Evolutionary conservation across 208 protist genomes (phyloP).

Genomic region (Wallacemonas sp.): DNA sequence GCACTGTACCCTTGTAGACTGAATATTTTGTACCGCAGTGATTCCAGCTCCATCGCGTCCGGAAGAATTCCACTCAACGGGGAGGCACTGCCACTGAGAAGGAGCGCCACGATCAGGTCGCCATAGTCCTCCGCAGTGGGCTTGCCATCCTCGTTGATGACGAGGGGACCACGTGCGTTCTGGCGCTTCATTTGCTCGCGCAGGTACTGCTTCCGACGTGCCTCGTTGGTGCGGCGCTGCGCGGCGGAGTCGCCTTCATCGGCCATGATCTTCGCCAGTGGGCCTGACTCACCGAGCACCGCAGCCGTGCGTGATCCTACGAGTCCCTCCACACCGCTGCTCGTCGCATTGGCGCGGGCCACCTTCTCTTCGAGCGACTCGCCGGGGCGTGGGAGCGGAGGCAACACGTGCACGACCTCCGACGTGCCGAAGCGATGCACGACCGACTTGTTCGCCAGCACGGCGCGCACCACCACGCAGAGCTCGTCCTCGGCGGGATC

Average conservation of each 20-base stretch:
- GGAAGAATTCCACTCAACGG: conserved; percentile 55
- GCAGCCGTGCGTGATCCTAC: conserved; percentile 12
- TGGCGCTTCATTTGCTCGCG: conserved; percentile 16
- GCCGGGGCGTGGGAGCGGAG: conserved; percentile 32
- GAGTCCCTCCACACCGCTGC: neutral
- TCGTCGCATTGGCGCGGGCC: neutral
- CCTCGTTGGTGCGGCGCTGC: conserved; percentile 1
- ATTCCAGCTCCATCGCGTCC: conserved; percentile 73
- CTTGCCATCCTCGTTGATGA: conserved; percentile 24
- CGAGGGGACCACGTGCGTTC: conserved; percentile 14
- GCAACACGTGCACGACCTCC: conserved; percentile 81
- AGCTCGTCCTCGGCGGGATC: conserved; percentile 36
- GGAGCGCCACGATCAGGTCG: conserved; percentile 71
- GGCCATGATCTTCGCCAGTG: conserved; percentile 26
- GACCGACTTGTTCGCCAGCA: conserved; percentile 68
- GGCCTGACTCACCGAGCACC: conserved; percentile 4
- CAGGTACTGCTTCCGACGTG: conserved; percentile 18
- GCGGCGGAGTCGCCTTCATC: neutral
- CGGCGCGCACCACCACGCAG: conserved; percentile 69
- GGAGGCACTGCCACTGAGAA: conserved; percentile 53
- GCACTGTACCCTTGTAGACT: conserved; percentile 56
- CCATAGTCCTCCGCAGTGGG: conserved; percentile 54
- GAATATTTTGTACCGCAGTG: conserved; percentile 78
- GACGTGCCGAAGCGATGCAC: conserved; percentile 66
- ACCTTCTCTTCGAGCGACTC: conserved; percentile 19